phyloP scores from a whole-genome alignment of 768 basidiomycete genomes.

The Trametes villosa region DNA sequence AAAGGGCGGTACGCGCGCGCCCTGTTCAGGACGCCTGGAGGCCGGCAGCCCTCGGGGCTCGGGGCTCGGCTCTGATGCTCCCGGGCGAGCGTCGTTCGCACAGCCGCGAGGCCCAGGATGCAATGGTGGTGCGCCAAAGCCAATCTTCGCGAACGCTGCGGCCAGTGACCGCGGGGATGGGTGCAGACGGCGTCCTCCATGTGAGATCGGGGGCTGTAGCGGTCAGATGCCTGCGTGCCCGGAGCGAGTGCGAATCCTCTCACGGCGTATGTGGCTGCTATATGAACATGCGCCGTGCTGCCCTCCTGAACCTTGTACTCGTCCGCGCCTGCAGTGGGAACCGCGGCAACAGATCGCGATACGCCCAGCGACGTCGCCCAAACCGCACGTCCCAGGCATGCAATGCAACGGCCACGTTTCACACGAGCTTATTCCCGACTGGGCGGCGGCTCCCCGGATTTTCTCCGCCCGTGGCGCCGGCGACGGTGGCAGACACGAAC shows the following conservation, averaged over 20 bases:
- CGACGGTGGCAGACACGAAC: constrained; percentile 3
- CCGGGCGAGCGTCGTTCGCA: constrained; percentile 11
- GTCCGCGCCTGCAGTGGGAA: background rate
- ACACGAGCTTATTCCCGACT: constrained; percentile 24
- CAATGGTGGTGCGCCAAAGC: constrained; percentile 1
- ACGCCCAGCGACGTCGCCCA: background rate
- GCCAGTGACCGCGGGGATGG: background rate
- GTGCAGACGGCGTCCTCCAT: constrained; percentile 4
- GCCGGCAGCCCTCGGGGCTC: too few relatives aligned
- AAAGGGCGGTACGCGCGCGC: constrained; percentile 6
- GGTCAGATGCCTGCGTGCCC: constrained; percentile 16
- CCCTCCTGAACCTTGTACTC: constrained; percentile 2
- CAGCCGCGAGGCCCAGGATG: constrained; percentile 13
- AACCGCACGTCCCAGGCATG: background rate
- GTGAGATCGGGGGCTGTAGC: constrained; percentile 20
- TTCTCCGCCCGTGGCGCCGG: constrained; percentile 13
- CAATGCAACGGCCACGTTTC: constrained; percentile 11
- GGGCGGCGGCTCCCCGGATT: constrained; percentile 18
- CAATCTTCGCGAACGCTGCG: constrained; percentile 3
- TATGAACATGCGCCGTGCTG: background rate
- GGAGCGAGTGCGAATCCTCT: constrained; percentile 20
- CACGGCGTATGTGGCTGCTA: constrained; percentile 10
- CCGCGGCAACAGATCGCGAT: constrained; percentile 18
- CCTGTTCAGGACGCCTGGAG: background rate
- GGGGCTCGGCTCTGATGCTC: background rate